Base-by-base conservation (phyloP, 2,329 filamentous ascomycete species). In the Alternaria solani region DNA sequence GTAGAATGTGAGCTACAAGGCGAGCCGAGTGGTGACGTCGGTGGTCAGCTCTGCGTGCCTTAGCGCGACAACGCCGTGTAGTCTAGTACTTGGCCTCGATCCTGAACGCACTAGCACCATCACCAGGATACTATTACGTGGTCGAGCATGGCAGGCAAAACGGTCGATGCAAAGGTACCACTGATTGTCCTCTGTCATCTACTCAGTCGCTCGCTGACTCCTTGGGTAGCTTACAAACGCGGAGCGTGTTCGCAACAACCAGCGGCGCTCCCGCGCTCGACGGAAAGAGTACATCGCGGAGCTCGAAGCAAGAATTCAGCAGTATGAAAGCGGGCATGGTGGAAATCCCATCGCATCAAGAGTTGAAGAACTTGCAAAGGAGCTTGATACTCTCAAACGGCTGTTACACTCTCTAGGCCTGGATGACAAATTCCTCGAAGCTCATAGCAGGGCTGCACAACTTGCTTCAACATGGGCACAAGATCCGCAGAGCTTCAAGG, bases 161-260 rank as follows among this genome's bases (percentile, higher is more conserved):
- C 20, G 20, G 20, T 23, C 20, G 20, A 23, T 23, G 20, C 20
- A 23, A 23, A 23, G 20, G 20, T 23, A 4, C 20, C 20, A 23
- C n/a, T n/a, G n/a, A n/a, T n/a, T n/a, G 20, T 23, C 20, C 20
- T 23, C 20, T 23, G 20, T 23, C 20, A 23, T 23, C 20, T 23
- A 23, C 20, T 23, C 20, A 23, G 20, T 23, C 20, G 20, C 20
- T 23, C 20, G 20, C 20, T 23, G 20, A 23, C 20, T 4, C 20
- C 4, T 23, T 23, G 20, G 20, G 20, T 23, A 23, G 20, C 20
- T 23, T 47, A 14, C 28, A 16, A 18, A 34, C 30, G 51, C 59
- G n/a, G 61, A 61, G 32, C 63, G 63, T 28, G 39, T 66, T 12
- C 63, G 63, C 18, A 66, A 66, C 46, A 66, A 66, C 51, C 63